Evolutionary conservation across 495 filamentous ascomycete genomes (phyloP).

Genomic region (Xylaria venustula): DNA sequence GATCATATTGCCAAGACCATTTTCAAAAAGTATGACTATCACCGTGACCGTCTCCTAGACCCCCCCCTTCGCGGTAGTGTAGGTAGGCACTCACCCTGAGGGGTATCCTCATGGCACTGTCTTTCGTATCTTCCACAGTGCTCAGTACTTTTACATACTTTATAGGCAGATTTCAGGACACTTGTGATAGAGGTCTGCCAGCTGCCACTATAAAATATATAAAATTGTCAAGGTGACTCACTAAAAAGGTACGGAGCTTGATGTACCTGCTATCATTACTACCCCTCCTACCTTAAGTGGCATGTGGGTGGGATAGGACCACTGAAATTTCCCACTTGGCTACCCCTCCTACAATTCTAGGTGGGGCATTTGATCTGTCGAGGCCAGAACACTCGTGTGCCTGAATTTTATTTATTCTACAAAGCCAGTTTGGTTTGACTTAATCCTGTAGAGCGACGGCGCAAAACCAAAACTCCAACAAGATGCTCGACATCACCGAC

Average conservation of each 20-base stretch:
- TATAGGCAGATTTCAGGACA: too few species aligned
- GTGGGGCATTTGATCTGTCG: constrained; percentile 9
- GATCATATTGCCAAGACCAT: too few species aligned
- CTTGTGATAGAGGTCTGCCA: too few species aligned
- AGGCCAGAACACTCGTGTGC: neutral
- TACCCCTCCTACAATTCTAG: constrained; percentile 5
- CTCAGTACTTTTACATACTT: too few species aligned
- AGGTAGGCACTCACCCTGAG: too few species aligned
- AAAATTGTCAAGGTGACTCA: neutral
- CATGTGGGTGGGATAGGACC: neutral
- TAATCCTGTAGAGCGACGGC: neutral
- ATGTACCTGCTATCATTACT: neutral
- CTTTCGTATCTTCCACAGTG: too few species aligned
- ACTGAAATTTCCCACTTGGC: neutral
- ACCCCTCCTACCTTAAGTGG: constrained; percentile 5
- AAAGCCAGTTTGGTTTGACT: too few species aligned
- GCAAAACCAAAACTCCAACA: neutral
- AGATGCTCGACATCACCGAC: constrained; percentile 76
- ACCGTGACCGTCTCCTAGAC: too few species aligned
- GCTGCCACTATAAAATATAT: neutral
- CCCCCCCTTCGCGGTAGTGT: too few species aligned
- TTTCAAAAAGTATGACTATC: too few species aligned
- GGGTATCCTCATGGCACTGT: too few species aligned
- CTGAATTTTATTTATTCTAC: too few species aligned
- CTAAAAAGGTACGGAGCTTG: neutral